These are phyloP conservation scores for Leptomonas seymouri DNA, from an alignment of 208 protist genomes.

Conservation along the genomic window DNA sequence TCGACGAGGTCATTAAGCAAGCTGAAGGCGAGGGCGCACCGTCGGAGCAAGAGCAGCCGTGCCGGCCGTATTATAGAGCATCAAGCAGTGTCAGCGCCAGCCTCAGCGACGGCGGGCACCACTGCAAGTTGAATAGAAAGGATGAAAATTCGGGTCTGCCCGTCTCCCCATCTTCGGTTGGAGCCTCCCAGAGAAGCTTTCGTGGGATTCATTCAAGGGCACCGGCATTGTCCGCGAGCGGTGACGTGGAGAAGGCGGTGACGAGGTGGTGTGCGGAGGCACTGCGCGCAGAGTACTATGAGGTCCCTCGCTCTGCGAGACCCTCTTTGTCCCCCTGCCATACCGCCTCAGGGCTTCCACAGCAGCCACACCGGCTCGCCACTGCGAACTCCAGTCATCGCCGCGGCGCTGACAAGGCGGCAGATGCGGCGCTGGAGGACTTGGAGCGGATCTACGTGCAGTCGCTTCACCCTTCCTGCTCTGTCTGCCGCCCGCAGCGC, in stretches of 20 bases:
- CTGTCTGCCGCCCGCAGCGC: constrained; percentile 33
- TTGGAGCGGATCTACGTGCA: constrained; percentile 8
- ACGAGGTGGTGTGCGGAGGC: constrained; percentile 17
- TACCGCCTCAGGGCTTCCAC: background rate
- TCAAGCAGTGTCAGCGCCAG: background rate
- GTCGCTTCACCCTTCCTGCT: constrained; percentile 37
- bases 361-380: background rate
- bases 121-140: too few relatives aligned
- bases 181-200: background rate
- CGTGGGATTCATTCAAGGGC: background rate
- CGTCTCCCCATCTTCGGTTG: too few relatives aligned
- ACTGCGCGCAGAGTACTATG: constrained; percentile 37
- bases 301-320: background rate
- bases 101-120: background rate
- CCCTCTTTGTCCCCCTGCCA: too few relatives aligned
- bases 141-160: too few relatives aligned
- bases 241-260: background rate
- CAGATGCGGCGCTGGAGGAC: background rate
- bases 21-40: background rate
- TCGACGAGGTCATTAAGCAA: constrained; percentile 15
- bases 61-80: background rate
- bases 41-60: too few relatives aligned
- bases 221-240: too few relatives aligned
- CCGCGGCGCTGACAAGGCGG: background rate
- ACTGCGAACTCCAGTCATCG: background rate